A percentile compares a stretch with the other conserved stretches of the same genome.
phyloP scores from a whole-genome alignment of 768 basidiomycete genomes.

The Mrakia frigida region DNA sequence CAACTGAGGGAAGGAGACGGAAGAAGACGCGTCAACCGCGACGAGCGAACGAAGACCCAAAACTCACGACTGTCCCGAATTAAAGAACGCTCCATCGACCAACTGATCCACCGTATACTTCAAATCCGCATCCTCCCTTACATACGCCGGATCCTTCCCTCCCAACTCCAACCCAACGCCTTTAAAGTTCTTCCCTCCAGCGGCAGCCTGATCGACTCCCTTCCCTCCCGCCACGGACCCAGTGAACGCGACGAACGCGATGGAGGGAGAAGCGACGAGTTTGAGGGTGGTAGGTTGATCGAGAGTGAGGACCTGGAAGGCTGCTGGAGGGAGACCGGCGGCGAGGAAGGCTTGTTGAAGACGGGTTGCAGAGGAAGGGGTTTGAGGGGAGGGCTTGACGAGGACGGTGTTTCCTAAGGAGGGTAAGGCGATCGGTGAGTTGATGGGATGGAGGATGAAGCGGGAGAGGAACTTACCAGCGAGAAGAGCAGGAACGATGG shows the following conservation, averaged over 20 bases:
- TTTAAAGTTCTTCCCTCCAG: conserved; percentile 65
- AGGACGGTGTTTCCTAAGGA: conserved; percentile 71
- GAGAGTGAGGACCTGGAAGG: conserved; percentile 50
- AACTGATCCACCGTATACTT: conserved; percentile 76
- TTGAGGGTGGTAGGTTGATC: conserved; percentile 51
- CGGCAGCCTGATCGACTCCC: conserved; percentile 66
- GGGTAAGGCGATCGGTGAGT: background rate
- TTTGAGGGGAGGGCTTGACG: conserved; percentile 95
- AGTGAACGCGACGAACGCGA: conserved; percentile 86
- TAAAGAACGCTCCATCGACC: conserved; percentile 95
- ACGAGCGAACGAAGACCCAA: background rate
- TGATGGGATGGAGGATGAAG: background rate
- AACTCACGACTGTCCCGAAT: conserved; percentile 83
- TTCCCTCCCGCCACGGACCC: conserved; percentile 76
- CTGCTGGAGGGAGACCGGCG: conserved; percentile 71
- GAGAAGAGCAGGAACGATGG: conserved; percentile 82
- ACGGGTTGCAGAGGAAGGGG: conserved; percentile 79
- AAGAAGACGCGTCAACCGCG: background rate
- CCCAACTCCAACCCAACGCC: conserved; percentile 89
- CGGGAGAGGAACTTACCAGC: conserved; percentile 45
- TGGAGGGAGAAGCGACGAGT: conserved; percentile 58
- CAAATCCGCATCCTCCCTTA: conserved; percentile 77
- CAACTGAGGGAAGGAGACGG: background rate
- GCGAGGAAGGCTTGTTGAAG: conserved; percentile 61
- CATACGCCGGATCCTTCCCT: conserved; percentile 97